Base-by-base conservation (phyloP, 1,139 yeast genomes). In the Barnettozyma hawaiiensis region DNA sequence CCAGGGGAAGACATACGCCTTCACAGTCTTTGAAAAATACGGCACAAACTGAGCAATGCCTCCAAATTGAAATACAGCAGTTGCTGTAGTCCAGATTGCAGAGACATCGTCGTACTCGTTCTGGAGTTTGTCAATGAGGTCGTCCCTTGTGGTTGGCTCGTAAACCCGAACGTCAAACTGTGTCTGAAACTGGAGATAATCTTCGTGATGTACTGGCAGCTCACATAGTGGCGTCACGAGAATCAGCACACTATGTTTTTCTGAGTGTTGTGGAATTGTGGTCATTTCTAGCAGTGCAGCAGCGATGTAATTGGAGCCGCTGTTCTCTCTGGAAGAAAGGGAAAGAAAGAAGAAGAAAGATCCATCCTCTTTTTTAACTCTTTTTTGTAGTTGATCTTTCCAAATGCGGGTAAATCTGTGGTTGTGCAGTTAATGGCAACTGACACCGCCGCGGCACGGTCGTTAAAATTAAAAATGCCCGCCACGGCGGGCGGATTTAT, bases 1-100 rank as follows among this genome's bases (percentile, higher is more conserved):
- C 47, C 89, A 76, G 39, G 89, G 80, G 35, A 77, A 71, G 5
- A 84, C 70, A 38, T 85, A 69, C 7, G 81, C 68, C 54, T 76
- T 76, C 46, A 85, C 62, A 3, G 66, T 50, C 2, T 56, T 31
- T 0, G 95, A 94, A 14, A 76, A 69, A 22, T 66, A 59, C 2
- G 66, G 76, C 38, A 81, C 57, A 9, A 80, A 55, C 19, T 62
- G 57, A n/a, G 62, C 57, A 37, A 80, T 66, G 0, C 82, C 83
- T 0, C 83, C 85, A n/a, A 77, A 49, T 2, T 59, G 55, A 47
- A 80, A 72, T 1, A 85, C 78, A 18, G 70, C 64, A 75, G 84
- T 81, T 8, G 51, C 48, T 0, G 82, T 79, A 2, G 76, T 78
- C 64, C 79, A 81, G 22, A 81, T 70, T 7, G 80, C 86, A 19